These are phyloP conservation scores for Exophiala dermatitidis DNA, from an alignment of 2,329 filamentous ascomycete genomes.

Conservation along the genomic window DNA sequence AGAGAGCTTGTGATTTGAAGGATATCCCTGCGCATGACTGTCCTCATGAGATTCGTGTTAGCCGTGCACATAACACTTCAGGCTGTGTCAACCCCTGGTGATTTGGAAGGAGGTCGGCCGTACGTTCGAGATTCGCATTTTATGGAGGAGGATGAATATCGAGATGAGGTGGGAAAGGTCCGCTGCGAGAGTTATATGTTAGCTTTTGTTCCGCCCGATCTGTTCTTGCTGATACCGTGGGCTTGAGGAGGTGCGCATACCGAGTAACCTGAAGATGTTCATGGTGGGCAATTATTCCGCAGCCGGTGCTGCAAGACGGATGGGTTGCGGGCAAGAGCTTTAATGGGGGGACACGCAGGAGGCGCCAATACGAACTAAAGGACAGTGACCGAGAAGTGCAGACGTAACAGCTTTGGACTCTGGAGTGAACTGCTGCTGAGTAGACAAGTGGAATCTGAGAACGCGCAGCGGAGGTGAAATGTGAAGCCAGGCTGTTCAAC, in stretches of 20 bases:
- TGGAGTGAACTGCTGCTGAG: neutral
- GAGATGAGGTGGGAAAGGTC: constrained; percentile 94
- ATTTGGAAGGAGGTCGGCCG: constrained; percentile 29
- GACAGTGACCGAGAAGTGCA: neutral
- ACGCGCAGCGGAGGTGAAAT: neutral
- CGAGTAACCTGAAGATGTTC: constrained; percentile 64
- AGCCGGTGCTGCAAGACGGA: constrained; percentile 13
- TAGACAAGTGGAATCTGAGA: neutral
- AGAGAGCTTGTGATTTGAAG: constrained; percentile 96
- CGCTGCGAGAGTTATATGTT: constrained; percentile 44
- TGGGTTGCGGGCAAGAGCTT: neutral
- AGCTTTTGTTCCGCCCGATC: too few relatives aligned
- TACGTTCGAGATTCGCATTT: constrained; percentile 91
- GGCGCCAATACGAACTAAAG: neutral
- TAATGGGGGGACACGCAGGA: neutral
- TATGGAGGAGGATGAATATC: constrained; percentile 89
- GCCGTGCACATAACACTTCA: neutral
- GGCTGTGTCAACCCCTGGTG: neutral
- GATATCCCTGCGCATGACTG: constrained; percentile 96
- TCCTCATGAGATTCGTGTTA: neutral
- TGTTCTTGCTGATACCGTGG: too few relatives aligned
- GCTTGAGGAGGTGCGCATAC: constrained; percentile 37
- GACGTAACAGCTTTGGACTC: neutral
- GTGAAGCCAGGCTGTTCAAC: constrained; percentile 21
- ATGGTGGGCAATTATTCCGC: constrained; percentile 41